These are phyloP conservation scores for Penicillium sp. DNA, from an alignment of 2,329 filamentous ascomycete species.

Conservation along the genomic window DNA sequence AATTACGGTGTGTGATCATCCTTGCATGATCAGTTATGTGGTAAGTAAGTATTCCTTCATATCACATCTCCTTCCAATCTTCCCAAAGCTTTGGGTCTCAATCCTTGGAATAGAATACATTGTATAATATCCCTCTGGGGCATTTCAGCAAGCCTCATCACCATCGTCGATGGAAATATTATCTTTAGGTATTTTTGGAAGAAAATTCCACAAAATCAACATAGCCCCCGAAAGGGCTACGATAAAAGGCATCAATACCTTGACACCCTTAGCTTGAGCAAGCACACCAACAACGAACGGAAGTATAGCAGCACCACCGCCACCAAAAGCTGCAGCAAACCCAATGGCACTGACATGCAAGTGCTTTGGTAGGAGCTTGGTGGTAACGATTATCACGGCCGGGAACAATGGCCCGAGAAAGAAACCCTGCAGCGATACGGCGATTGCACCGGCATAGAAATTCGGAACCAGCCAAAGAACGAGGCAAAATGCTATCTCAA, in stretches of 20 bases:
- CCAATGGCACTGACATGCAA: constrained; percentile 71
- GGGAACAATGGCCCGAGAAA: constrained; percentile 73
- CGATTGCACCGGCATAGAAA: constrained; percentile 70
- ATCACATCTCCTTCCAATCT: background rate
- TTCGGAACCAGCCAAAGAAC: constrained; percentile 79
- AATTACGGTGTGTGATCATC: background rate
- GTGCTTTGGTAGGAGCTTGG: constrained; percentile 66
- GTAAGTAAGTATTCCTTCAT: background rate
- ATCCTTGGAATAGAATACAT: background rate
- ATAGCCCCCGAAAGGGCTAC: constrained; percentile 55
- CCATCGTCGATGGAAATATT: background rate
- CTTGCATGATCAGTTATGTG: background rate
- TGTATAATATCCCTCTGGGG: background rate
- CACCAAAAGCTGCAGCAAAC: constrained; percentile 70
- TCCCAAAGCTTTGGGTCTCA: background rate
- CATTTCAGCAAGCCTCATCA: background rate
- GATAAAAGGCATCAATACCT: constrained; percentile 61
- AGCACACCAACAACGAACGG: constrained; percentile 49
- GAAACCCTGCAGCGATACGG: constrained; percentile 68
- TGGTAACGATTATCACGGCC: constrained; percentile 65
- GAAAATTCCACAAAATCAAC: constrained; percentile 48
- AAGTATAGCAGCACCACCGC: constrained; percentile 62
- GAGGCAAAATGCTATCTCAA: constrained; percentile 66
- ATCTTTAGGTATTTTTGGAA: background rate
- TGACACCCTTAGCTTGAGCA: constrained; percentile 56